Conservation (phyloP, 495 filamentous ascomycete genomes). For the Jackrogersella minutella region DNA sequence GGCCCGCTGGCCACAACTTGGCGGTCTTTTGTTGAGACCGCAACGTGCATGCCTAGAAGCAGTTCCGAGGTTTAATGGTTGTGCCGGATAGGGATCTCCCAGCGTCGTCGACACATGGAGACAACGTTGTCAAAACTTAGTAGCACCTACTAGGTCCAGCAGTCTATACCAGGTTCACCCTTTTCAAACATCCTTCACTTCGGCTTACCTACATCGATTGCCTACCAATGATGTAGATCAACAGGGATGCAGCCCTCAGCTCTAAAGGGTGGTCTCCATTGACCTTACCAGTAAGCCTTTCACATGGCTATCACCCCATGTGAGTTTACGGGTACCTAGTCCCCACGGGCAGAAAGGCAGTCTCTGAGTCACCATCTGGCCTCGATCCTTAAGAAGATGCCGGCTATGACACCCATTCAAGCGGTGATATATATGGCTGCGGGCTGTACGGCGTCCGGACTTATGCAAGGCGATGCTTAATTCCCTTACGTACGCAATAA, state of each 20-base stretch:
- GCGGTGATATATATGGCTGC: conserved; percentile 16
- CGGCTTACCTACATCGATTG: neutral
- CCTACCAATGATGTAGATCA: neutral
- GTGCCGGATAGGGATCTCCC: conserved; percentile 1
- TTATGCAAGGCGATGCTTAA: conserved; percentile 1
- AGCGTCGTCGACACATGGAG: neutral
- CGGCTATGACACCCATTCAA: neutral
- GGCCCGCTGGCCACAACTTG: neutral
- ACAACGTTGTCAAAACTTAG: conserved; percentile 8
- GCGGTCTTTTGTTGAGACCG: neutral
- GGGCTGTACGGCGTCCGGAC: conserved; percentile 15
- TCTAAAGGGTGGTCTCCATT: neutral
- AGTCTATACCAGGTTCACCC: conserved; percentile 9
- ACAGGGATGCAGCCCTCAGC: conserved; percentile 7
- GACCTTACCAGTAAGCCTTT: neutral
- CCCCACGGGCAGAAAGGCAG: conserved; percentile 19
- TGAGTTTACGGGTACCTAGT: conserved; percentile 21
- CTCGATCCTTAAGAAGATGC: neutral
- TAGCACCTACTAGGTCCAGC: neutral
- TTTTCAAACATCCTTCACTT: conserved; percentile 5
- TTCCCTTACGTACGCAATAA: neutral
- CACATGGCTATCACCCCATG: conserved; percentile 7
- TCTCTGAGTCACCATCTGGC: conserved; percentile 2
- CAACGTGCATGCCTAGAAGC: neutral
- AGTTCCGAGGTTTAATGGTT: neutral